Evolutionary conservation across 2,329 filamentous ascomycete genomes (phyloP).

Genomic region (Macrophomina pseudophaseolina): DNA sequence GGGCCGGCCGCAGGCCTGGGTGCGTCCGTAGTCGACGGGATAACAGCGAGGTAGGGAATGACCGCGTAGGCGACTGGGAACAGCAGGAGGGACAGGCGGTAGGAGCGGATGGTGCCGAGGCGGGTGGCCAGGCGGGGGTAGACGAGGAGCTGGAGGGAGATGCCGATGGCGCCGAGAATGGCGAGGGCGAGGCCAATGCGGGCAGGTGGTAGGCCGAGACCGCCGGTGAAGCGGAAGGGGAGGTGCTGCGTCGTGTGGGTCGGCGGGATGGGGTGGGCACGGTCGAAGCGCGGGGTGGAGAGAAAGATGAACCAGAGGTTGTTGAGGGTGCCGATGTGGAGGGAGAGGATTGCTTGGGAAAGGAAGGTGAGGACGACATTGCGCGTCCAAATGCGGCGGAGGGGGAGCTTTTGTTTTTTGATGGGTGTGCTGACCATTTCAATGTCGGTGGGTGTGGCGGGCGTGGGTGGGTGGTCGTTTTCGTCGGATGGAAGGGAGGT

Average conservation of each 20-base stretch:
- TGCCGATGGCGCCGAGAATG: constrained; percentile 55
- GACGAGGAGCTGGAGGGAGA: constrained; percentile 52
- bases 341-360: constrained; percentile 51
- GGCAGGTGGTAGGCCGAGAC: constrained; percentile 53
- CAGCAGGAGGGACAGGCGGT: constrained; percentile 47
- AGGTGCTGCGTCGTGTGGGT: constrained; percentile 44
- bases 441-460: constrained; percentile 1
- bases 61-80: constrained; percentile 54
- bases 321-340: constrained; percentile 57
- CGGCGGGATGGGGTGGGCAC: constrained; percentile 39
- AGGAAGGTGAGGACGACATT: constrained; percentile 52
- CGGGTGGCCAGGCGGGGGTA: constrained; percentile 50
- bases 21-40: constrained; percentile 46
- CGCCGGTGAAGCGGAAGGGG: constrained; percentile 54
- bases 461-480: constrained; percentile 29
- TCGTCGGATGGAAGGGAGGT: constrained; percentile 35
- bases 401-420: constrained; percentile 47
- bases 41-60: constrained; percentile 49
- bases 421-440: constrained; percentile 2
- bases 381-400: constrained; percentile 53
- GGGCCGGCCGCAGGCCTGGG: constrained; percentile 48
- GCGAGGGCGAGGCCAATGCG: constrained; percentile 55
- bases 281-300: constrained; percentile 51
- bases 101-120: constrained; percentile 49
- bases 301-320: constrained; percentile 57